These are phyloP conservation scores for Ziziphus jujuba DNA, from an alignment of 306 rosid genomes.

Conservation along the genomic window DNA sequence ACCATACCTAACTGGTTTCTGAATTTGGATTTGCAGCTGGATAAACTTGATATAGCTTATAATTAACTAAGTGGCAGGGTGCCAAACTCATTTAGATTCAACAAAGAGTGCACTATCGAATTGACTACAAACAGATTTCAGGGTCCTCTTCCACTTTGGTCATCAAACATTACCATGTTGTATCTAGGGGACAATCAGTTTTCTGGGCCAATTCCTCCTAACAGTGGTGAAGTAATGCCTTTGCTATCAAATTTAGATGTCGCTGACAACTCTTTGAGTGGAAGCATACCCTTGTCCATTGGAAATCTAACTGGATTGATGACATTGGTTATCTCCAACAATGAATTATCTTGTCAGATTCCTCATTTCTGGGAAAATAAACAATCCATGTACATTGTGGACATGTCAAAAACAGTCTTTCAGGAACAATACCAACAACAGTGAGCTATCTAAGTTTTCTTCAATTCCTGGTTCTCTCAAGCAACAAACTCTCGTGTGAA, in stretches of 20 bases:
- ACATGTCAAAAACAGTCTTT: conserved; percentile 21
- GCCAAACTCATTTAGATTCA: conserved; percentile 21
- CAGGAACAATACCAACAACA: conserved; percentile 27
- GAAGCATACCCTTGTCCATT: conserved; percentile 19
- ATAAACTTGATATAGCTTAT: not conserved
- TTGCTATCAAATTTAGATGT: not conserved
- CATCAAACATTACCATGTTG: conserved; percentile 14
- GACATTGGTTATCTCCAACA: conserved; percentile 17
- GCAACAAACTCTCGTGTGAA: conserved; percentile 16
- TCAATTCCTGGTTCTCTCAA: not conserved
- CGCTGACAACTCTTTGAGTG: not conserved
- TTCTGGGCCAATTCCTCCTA: conserved; percentile 30
- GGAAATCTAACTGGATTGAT: conserved; percentile 2
- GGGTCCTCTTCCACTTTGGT: conserved; percentile 29
- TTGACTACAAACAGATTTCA: not conserved
- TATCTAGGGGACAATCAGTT: conserved; percentile 4
- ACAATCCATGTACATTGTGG: not conserved
- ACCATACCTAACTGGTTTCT: conserved; percentile 28
- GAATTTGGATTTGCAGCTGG: conserved; percentile 26
- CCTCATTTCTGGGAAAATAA: conserved; percentile 18
- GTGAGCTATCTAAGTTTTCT: not conserved
- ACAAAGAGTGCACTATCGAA: fast-evolving
- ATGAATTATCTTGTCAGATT: conserved; percentile 23
- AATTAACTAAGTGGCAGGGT: conserved; percentile 19
- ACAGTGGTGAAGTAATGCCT: conserved; percentile 20